Evolutionary conservation across 179 eudicot genomes (phyloP).

Genomic region (Gypsophila paniculata): DNA sequence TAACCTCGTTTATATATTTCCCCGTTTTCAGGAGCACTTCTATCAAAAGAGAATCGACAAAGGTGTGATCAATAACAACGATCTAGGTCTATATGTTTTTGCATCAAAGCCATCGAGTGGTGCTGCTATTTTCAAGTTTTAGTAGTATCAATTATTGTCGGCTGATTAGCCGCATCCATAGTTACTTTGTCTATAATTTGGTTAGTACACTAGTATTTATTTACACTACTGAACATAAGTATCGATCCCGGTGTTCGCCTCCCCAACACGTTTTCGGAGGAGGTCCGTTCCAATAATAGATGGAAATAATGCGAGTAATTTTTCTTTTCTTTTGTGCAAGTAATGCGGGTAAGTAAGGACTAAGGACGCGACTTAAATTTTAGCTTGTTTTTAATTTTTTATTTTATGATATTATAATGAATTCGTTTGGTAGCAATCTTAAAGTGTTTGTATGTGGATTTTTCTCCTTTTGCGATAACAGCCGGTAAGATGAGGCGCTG

Average conservation of each 20-base stretch:
- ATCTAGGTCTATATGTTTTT: conserved; percentile 69
- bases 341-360: not conserved
- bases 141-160: conserved; percentile 13
- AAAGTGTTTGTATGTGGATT: too few relatives aligned
- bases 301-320: not conserved
- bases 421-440: too few relatives aligned
- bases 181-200: conserved; percentile 3
- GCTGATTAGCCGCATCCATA: not conserved
- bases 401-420: too few relatives aligned
- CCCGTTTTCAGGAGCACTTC: conserved; percentile 60
- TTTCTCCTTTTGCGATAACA: too few relatives aligned
- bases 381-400: too few relatives aligned
- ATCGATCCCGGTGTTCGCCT: conserved; percentile 1
- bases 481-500: too few relatives aligned
- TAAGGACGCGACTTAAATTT: too few relatives aligned
- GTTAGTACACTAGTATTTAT: not conserved
- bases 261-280: not conserved
- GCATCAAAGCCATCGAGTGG: conserved; percentile 94
- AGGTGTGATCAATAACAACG: conserved; percentile 56
- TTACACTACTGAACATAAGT: not conserved
- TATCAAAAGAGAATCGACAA: conserved; percentile 74
- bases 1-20: not conserved
- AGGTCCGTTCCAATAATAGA: not conserved
- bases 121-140: conserved; percentile 73
- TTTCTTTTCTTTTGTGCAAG: not conserved